Base-by-base conservation (phyloP, 2,329 filamentous ascomycete species). In the Microcera coccophila region DNA sequence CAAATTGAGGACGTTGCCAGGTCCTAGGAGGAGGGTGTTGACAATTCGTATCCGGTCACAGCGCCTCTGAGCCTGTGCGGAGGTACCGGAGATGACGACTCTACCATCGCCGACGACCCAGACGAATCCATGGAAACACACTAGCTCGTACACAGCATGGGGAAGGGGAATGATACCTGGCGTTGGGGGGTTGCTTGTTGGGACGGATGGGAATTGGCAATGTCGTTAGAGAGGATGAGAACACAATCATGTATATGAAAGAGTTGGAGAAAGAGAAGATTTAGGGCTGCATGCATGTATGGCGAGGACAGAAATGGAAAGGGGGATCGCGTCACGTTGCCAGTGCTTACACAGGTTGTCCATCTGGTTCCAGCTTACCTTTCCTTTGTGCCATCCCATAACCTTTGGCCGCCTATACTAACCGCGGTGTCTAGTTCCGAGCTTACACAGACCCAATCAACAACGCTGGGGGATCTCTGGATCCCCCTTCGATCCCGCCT, bases 401-500 rank as follows among this genome's bases (percentile, higher is more conserved):
- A 38, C 39, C 20, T 41, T 31, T 47, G 41, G 33, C 40, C 42
- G 42, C 52, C 50, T 45, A 44, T 47, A 42, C 53, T 58, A 39
- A 55, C 45, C 32, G 8, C 52, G 42, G 48, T 44, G 39, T 54
- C 38, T 52, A 81, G 78, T 81, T 82, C 59, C 78, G 77, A 49
- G 71, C 76, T 14, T 81, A 80, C 53, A 78, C 76, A 28, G 76
- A 80, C 53, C 70, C 74, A 12, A 61, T 78, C 39, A 78, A 74
- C 59, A 66, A 71, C 66, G 44, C 64, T 54, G 56, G 66, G 62
- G 41, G 57, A 31, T 73, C 74, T 18, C 64, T 79, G 54, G 73
- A 75, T 44, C 79, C 76, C 36, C 80, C 77, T 2, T 79, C 78
- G 11, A 75, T 81, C 36, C 76, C 66, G 3, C 77, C 79, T 5